Evolutionary conservation across 495 filamentous ascomycete species (phyloP).

Genomic region (Neurospora sp.): DNA sequence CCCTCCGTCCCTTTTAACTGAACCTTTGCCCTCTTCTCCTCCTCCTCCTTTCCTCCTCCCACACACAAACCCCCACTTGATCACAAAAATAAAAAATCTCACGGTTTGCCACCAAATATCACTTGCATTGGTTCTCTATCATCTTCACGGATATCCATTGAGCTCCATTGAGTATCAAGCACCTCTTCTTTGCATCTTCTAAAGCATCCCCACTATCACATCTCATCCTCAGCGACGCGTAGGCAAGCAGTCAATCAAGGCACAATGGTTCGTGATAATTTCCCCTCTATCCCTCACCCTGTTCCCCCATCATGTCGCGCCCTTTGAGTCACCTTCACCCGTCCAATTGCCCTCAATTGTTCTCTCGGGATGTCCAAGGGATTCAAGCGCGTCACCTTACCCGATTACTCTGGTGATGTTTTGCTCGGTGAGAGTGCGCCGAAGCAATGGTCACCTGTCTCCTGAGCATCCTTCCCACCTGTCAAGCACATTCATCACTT

Average conservation of each 20-base stretch:
- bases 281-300: background rate
- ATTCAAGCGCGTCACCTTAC: background rate
- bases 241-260: background rate
- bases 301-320: background rate
- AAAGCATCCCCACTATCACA: background rate
- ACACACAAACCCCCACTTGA: background rate
- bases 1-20: background rate
- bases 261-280: background rate
- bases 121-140: background rate
- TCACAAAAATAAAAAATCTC: background rate
- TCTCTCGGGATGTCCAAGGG: background rate
- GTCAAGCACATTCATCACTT: background rate
- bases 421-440: background rate
- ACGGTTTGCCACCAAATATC: background rate
- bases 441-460: background rate
- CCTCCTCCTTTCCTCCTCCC: background rate
- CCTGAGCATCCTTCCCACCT: background rate
- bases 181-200: background rate
- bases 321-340: background rate
- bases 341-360: background rate
- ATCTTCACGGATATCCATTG: background rate
- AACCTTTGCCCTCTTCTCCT: background rate
- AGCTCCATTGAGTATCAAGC: background rate
- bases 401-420: background rate
- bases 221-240: background rate